Base-by-base conservation (phyloP, 441 rosid genomes). In the Syzygium syzygioides region DNA sequence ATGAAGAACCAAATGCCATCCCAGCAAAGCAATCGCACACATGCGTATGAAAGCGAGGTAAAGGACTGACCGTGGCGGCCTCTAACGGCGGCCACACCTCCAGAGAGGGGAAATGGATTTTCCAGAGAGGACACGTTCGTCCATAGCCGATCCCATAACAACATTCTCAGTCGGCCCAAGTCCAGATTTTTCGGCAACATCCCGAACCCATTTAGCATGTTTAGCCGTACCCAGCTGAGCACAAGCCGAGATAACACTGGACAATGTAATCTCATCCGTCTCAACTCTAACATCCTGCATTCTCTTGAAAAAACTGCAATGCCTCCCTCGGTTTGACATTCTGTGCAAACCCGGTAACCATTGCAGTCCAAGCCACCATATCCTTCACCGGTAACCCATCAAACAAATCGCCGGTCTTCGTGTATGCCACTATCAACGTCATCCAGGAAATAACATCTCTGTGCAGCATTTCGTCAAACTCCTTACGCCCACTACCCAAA, bases 291-390 rank as follows among this genome's bases (percentile, higher is more conserved):
- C 90, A 37, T 89, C 89, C 91, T 89, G 96, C 99, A 96, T 96
- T 88, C 92, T 93, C 90, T 93, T 91, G 37, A 96, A 98, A 41
- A 79, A 86, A 91, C 66, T 89, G 91, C 68, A 96, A 87, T 14
- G 98, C 98, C 90, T 97, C 94, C 86, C 92, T 88, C 25, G 99
- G 99, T 90, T 90, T 93, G 79, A 95, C 96, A 86, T 96, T 97
- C 89, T 95, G 98, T 2, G 92, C 94, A 17, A 93, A 94, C 28
- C 98, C 98, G 0, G 95, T 94, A 45, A 96, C 95, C 97, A 96
- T 98, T 1, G 97, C 95, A 0, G 98, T 96, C 97, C 97, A 96
- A 37, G 94, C 96, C 85, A 97, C 95, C 94, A 90, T 91, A 79
- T 96, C 98, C 92, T 95, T 97, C 34, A 14, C 89, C 55, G 96